Conservation (phyloP, 2,329 filamentous ascomycete genomes). For the Colletotrichum orbiculare region DNA sequence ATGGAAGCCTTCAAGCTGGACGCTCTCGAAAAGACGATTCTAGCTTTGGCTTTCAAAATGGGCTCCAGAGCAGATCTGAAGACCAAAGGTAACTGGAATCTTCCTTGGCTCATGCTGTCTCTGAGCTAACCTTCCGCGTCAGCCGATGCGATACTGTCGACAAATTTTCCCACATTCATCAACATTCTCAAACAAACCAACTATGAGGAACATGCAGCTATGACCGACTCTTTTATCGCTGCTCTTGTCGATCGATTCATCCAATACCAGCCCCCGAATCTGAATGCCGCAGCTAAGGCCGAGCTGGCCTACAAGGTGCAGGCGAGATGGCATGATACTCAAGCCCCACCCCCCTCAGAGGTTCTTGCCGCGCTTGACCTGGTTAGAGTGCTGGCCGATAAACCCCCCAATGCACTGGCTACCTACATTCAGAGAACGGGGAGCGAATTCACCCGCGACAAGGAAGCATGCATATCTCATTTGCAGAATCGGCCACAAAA, state of each 20-base stretch:
- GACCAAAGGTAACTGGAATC: slow-evolving; percentile 77
- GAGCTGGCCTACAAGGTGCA: slow-evolving; percentile 75
- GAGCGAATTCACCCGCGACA: slow-evolving; percentile 77
- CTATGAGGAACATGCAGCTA: slow-evolving; percentile 72
- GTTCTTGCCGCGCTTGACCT: slow-evolving; percentile 78
- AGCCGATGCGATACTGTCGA: slow-evolving; percentile 92
- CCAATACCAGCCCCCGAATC: slow-evolving; percentile 86
- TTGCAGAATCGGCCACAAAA: slow-evolving; percentile 64
- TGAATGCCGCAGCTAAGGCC: slow-evolving; percentile 79
- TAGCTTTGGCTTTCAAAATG: slow-evolving; percentile 89
- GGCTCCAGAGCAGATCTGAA: slow-evolving; percentile 84
- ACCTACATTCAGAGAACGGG: slow-evolving; percentile 81
- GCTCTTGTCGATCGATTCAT: slow-evolving; percentile 87
- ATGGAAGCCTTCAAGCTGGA: slow-evolving; percentile 97
- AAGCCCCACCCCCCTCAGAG: slow-evolving; percentile 71
- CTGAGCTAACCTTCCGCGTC: slow-evolving; percentile 54
- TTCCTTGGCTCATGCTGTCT: slow-evolving; percentile 43
- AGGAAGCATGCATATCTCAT: slow-evolving; percentile 71
- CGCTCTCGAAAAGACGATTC: slow-evolving; percentile 84
- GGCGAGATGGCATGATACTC: slow-evolving; percentile 74
- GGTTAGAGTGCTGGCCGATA: slow-evolving; percentile 71
- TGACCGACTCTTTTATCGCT: slow-evolving; percentile 77
- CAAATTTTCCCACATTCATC: slow-evolving; percentile 81
- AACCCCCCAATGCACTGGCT: slow-evolving; percentile 66
- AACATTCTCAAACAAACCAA: slow-evolving; percentile 77